Evolutionary conservation across 768 basidiomycete genomes (phyloP).

Genomic region (Cystoderma amianthinum): DNA sequence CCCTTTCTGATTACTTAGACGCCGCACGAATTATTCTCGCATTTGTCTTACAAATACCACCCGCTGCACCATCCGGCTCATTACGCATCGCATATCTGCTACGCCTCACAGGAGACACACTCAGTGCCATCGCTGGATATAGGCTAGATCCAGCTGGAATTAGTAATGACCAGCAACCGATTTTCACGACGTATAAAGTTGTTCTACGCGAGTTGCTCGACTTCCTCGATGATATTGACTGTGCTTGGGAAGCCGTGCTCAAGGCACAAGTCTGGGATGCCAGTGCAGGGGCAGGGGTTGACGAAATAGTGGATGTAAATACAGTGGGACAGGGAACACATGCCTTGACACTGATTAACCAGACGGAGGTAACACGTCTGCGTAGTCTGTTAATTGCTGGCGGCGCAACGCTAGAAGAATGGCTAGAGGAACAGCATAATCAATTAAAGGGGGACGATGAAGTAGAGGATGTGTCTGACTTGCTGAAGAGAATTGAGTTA

Average conservation of each 20-base stretch:
- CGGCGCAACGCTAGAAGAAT: conserved; percentile 59
- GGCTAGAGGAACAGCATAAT: conserved; percentile 34
- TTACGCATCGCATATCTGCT: conserved; percentile 65
- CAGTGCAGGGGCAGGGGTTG: conserved; percentile 20
- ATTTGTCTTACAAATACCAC: conserved; percentile 68
- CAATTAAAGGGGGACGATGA: neutral
- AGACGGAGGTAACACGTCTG: conserved; percentile 69
- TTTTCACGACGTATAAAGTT: neutral
- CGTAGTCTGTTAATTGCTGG: conserved; percentile 60
- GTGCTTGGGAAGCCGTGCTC: conserved; percentile 66
- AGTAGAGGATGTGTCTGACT: conserved; percentile 24
- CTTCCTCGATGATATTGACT: conserved; percentile 69
- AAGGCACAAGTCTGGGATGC: conserved; percentile 65
- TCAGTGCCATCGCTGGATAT: conserved; percentile 59
- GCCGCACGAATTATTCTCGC: conserved; percentile 49
- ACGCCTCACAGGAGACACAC: conserved; percentile 61
- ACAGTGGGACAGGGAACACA: conserved; percentile 19
- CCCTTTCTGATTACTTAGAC: conserved; percentile 52
- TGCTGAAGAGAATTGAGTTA: conserved; percentile 44
- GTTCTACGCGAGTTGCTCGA: conserved; percentile 47
- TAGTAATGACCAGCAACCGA: neutral
- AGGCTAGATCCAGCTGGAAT: conserved; percentile 26
- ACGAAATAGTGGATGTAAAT: conserved; percentile 31
- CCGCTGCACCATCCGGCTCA: conserved; percentile 61
- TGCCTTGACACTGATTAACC: conserved; percentile 38